Base-by-base conservation (phyloP, 305 asterid species). In the Fraxinus latifolia region DNA sequence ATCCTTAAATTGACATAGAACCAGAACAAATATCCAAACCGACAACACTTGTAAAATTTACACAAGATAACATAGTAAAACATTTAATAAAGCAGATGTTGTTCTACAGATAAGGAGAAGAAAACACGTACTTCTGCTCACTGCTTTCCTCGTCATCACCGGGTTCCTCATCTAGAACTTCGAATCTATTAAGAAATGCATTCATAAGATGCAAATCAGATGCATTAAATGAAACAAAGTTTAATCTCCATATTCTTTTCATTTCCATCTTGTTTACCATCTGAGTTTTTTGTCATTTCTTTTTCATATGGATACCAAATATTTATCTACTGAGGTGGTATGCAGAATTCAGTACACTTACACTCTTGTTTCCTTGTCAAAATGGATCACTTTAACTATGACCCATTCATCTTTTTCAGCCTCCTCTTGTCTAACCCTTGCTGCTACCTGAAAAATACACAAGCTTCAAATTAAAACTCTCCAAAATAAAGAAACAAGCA, bases 101-200 rank as follows among this genome's bases (percentile, higher is more conserved):
- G 42, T 76, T 39, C 23, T 21, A 37, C 27, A 42, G 58, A 21
- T 8, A 37, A 76, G 31, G 74, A 53, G 80, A 81, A 76, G 73
- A 78, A 77, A 58, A 31, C 17, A 32, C 82, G 71, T 82, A 93
- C 99, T 95, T 94, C 86, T 92, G 99, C 78, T 91, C 97, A 21
- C 93, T 90, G 84, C 97, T 90, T 84, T 96, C 99, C 91, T 96
- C 99, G 34, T 96, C 98, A 75, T 96, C 99, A 47, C 98, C 98
- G 5, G 98, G 99, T 79, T 96, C 98, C 87, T 96, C 99, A 60
- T 96, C 99, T 82, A 96, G 84, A 71, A 96, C 99, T 88, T 96
- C 98, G 76, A 96, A 92, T 83, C 99, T 96, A 85, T 88, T 79
- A 32, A 29, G 37, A 42, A 39, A 78, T 37, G 81, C n/a, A 39